phyloP scores from a whole-genome alignment of 495 filamentous ascomycete species.

The Hyaloscypha finlandica region DNA sequence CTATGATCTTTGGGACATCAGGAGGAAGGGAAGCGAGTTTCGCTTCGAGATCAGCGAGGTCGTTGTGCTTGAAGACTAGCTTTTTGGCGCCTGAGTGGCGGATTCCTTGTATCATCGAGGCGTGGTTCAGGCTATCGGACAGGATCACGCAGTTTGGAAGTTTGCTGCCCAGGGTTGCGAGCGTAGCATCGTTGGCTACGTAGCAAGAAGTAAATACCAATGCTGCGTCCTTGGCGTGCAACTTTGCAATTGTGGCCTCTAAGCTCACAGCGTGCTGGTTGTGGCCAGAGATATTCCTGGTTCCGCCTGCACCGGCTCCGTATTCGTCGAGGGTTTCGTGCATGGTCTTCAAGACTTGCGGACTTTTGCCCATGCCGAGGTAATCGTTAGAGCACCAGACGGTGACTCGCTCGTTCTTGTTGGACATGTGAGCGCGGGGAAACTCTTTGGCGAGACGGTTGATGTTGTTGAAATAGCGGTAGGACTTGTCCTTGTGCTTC shows the following conservation, averaged over 20 bases:
- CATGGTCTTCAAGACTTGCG: constrained; percentile 84
- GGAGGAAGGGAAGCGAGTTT: constrained; percentile 87
- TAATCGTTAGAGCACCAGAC: constrained; percentile 99
- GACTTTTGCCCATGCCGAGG: constrained; percentile 94
- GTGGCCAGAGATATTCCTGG: constrained; percentile 96
- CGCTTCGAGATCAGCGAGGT: constrained; percentile 81
- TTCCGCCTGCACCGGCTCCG: constrained; percentile 93
- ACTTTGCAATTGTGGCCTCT: constrained; percentile 80
- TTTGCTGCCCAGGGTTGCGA: constrained; percentile 94
- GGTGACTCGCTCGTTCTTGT: constrained; percentile 83
- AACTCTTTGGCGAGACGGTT: constrained; percentile 97
- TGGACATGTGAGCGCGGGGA: constrained; percentile 88
- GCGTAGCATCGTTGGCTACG: constrained; percentile 96
- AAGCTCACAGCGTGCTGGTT: constrained; percentile 90
- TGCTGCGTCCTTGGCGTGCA: constrained; percentile 88
- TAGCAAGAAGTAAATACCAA: constrained; percentile 97
- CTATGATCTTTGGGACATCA: constrained; percentile 92
- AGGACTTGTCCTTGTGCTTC: constrained; percentile 99
- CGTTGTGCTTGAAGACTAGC: constrained; percentile 98
- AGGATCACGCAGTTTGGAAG: constrained; percentile 94
- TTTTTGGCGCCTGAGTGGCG: constrained; percentile 95
- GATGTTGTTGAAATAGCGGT: constrained; percentile 99
- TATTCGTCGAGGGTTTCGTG: constrained; percentile 93
- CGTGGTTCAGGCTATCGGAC: constrained; percentile 94
- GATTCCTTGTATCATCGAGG: constrained; percentile 99